Conservation (phyloP, 176 grass and related monocot species). For the Zea luxurians region DNA sequence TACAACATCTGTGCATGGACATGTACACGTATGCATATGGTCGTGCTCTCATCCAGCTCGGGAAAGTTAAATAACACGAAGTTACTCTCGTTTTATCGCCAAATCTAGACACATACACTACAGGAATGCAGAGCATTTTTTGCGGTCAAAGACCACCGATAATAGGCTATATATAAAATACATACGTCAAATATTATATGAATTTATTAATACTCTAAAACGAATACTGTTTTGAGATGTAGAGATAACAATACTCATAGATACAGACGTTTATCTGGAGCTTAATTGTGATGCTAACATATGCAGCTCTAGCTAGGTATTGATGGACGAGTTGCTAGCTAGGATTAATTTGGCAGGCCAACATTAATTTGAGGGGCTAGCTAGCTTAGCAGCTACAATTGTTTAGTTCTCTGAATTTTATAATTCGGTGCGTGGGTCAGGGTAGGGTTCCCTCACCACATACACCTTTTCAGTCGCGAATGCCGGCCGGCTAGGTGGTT, state of each 20-base stretch:
- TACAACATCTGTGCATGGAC: background rate
- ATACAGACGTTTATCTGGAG: constrained; percentile 19
- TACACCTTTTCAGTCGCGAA: constrained; percentile 37
- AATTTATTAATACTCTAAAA: too few relatives aligned
- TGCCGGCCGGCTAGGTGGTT: constrained; percentile 36
- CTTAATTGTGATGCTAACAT: background rate
- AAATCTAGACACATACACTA: too few relatives aligned
- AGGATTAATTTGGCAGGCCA: background rate
- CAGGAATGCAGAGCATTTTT: too few relatives aligned
- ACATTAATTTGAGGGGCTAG: constrained; percentile 1
- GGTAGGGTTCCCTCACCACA: constrained; percentile 36
- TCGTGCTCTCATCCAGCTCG: background rate
- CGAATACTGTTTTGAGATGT: too few relatives aligned
- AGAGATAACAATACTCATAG: background rate
- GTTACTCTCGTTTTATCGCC: background rate
- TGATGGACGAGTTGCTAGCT: background rate
- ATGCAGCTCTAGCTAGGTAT: background rate
- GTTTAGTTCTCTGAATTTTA: constrained; percentile 21
- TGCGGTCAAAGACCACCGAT: too few relatives aligned
- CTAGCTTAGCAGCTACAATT: background rate
- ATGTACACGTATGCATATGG: background rate
- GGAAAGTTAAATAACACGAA: background rate
- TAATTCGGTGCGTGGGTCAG: constrained; percentile 17
- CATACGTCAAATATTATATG: too few relatives aligned
- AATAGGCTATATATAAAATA: too few relatives aligned